phyloP scores from a whole-genome alignment of 2,329 filamentous ascomycete species.

The Diaporthe vexans region DNA sequence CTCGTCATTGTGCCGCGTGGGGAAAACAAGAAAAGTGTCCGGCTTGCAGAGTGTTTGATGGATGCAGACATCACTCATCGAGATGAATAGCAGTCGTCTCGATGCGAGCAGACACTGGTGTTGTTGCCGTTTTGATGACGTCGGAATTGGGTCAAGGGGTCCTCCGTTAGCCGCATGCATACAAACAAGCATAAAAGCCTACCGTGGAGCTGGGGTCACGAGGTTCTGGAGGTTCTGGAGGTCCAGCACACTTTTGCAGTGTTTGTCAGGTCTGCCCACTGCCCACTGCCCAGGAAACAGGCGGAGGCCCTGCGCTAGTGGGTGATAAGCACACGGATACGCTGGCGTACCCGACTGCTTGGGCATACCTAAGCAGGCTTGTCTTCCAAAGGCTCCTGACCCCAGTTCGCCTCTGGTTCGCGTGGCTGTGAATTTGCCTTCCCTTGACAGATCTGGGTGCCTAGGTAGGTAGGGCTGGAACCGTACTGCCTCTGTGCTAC shows the following conservation, averaged over 20 bases:
- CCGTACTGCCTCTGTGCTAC: not conserved
- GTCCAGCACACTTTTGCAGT: not conserved
- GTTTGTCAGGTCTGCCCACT: not conserved
- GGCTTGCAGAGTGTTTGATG: not conserved
- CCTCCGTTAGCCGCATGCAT: not conserved
- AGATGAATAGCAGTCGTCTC: not conserved
- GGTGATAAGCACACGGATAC: slow-evolving; percentile 13
- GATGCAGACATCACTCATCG: not conserved
- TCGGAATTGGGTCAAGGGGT: not conserved
- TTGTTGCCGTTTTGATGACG: not conserved
- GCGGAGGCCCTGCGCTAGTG: slow-evolving; percentile 10
- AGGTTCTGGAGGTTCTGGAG: too few species aligned
- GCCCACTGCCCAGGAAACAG: not conserved
- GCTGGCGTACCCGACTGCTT: not conserved
- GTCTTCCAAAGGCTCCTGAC: not conserved
- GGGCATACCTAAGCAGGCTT: not conserved
- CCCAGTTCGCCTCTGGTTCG: not conserved
- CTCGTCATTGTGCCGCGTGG: slow-evolving; percentile 2
- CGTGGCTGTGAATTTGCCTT: not conserved
- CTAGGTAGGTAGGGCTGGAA: not conserved
- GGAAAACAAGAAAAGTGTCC: not conserved
- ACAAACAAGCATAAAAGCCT: slow-evolving; percentile 19
- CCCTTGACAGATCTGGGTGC: not conserved
- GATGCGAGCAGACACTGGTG: not conserved
- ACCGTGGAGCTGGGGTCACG: too few species aligned